Evolutionary conservation across 148 eudicot genomes (phyloP).

Genomic region (Tetragonia tetragonoides): DNA sequence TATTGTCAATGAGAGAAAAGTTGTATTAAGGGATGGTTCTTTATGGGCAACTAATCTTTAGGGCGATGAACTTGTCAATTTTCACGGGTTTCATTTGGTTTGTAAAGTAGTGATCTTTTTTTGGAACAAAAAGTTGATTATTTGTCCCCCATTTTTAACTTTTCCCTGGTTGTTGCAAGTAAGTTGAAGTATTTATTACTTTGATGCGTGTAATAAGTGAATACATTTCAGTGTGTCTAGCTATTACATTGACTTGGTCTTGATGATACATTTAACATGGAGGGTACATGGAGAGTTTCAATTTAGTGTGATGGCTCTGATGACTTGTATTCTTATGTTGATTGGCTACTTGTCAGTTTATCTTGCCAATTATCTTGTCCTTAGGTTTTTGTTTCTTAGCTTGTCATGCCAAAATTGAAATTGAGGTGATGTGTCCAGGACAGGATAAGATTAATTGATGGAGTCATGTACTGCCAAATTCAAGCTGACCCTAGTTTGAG

Average conservation of each 20-base stretch:
- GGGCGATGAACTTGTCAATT: neutral
- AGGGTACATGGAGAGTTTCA: neutral
- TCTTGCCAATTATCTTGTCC: neutral
- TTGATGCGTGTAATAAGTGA: neutral
- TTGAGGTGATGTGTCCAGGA: neutral
- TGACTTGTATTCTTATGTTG: neutral
- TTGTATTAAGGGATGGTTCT: neutral
- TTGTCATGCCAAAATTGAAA: neutral
- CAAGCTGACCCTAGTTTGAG: neutral
- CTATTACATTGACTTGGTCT: neutral
- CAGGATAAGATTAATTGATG: neutral
- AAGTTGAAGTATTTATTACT: neutral
- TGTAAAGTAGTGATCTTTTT: neutral
- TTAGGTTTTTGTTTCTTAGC: neutral
- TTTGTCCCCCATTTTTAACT: neutral
- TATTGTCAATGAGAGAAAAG: constrained; percentile 14
- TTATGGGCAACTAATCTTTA: neutral
- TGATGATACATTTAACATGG: neutral
- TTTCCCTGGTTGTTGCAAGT: neutral
- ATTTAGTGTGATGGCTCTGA: neutral
- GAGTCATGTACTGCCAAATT: neutral
- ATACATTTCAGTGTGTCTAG: neutral
- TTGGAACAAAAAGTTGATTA: neutral
- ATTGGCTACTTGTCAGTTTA: neutral
- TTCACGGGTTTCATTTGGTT: constrained; percentile 4